A percentile compares a stretch with the other conserved stretches of the same genome.
Conservation (phyloP, 306 rosid genomes). For the Gastrolobium bilobum region DNA sequence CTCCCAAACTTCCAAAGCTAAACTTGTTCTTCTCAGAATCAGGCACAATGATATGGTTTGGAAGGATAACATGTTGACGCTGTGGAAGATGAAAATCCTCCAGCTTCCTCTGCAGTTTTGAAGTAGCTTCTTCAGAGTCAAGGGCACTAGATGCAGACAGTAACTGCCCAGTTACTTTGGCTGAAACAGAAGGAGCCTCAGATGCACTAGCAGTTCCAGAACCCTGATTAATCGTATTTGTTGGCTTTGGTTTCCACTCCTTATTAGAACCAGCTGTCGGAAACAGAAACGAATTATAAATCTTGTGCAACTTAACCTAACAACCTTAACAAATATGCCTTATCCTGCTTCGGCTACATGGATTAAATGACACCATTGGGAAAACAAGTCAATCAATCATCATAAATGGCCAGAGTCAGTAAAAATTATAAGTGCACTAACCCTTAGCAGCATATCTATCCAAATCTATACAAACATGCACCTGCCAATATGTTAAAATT, state of each 20-base stretch:
- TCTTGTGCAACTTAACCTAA: conserved; percentile 46
- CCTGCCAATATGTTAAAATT: background rate
- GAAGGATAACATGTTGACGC: conserved; percentile 91
- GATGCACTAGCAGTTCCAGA: conserved; percentile 65
- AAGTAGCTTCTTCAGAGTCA: conserved; percentile 73
- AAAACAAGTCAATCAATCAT: conserved; percentile 46
- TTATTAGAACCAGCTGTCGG: conserved; percentile 85
- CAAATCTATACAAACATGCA: conserved; percentile 37
- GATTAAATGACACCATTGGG: background rate
- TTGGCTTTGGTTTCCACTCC: conserved; percentile 98
- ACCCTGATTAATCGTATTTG: conserved; percentile 63
- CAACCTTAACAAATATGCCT: background rate
- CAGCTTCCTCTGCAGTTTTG: conserved; percentile 75
- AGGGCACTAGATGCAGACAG: conserved; percentile 64
- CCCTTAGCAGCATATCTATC: background rate
- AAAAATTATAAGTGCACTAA: background rate
- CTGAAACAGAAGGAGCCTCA: conserved; percentile 59
- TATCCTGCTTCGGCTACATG: background rate
- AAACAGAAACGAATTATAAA: conserved; percentile 54
- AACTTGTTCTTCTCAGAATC: conserved; percentile 92
- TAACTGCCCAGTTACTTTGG: conserved; percentile 55
- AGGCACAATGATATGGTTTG: conserved; percentile 91
- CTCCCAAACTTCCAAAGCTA: conserved; percentile 95
- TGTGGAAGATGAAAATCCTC: conserved; percentile 76
- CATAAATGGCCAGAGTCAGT: background rate